Conservation (phyloP, 75 land plant species). For the Gnetum montanum region DNA sequence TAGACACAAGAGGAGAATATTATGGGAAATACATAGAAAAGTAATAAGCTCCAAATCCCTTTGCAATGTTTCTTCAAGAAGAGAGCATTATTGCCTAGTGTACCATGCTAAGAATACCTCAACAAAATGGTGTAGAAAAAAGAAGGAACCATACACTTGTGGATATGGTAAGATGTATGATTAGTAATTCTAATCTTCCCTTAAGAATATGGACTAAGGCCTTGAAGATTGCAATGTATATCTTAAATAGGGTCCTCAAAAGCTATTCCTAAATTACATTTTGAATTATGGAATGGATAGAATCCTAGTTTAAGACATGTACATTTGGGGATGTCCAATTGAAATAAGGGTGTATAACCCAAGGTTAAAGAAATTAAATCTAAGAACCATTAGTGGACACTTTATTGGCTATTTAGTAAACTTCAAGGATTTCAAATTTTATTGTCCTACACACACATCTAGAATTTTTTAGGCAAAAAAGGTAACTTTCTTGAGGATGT, state of each 20-base stretch:
- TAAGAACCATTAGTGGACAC: background rate
- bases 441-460: background rate
- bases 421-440: background rate
- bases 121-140: conserved; percentile 8
- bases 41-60: background rate
- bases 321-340: background rate
- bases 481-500: background rate
- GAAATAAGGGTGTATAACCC: background rate
- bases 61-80: background rate
- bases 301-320: background rate
- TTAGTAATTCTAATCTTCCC: background rate
- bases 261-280: background rate
- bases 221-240: background rate
- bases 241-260: background rate
- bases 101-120: background rate
- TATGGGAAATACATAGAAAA: background rate
- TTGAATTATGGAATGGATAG: background rate
- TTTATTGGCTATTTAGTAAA: background rate
- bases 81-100: background rate
- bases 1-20: conserved; percentile 9
- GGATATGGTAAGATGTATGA: background rate
- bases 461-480: background rate
- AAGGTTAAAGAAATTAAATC: background rate
- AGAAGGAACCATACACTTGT: background rate
- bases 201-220: background rate